phyloP scores from a whole-genome alignment of 2,329 filamentous ascomycete species.

The Mycosphaerelloides madeirae region DNA sequence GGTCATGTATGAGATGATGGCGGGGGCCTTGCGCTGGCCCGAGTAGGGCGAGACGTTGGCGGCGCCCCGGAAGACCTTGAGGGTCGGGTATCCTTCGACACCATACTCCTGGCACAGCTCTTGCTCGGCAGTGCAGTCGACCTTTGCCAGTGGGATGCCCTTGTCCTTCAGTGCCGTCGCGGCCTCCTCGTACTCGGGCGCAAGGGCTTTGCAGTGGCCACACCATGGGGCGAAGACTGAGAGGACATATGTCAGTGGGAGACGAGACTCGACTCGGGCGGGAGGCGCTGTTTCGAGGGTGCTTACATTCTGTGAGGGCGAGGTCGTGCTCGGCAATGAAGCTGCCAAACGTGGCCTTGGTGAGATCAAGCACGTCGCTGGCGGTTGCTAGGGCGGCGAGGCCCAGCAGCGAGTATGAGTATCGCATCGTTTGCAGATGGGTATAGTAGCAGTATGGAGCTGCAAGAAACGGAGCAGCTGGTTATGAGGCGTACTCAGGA shows the following conservation, averaged over 20 bases:
- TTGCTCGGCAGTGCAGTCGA: conserved; percentile 92
- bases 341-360: conserved; percentile 77
- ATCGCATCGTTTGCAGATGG: conserved; percentile 19
- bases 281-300: conserved; percentile 3
- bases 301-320: conserved; percentile 88
- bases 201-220: conserved; percentile 97
- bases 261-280: conserved; percentile 1
- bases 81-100: conserved; percentile 95
- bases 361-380: conserved; percentile 81
- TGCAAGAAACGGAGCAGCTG: too few species aligned
- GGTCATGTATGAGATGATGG: conserved; percentile 83
- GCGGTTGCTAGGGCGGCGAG: conserved; percentile 58
- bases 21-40: conserved; percentile 81
- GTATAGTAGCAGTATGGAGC: too few species aligned
- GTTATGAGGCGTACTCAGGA: too few species aligned
- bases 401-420: conserved; percentile 39
- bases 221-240: conserved; percentile 93
- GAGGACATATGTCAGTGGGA: neutral
- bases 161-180: conserved; percentile 82
- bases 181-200: conserved; percentile 83
- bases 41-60: conserved; percentile 78
- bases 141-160: conserved; percentile 77
- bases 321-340: conserved; percentile 84
- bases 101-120: conserved; percentile 86
- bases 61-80: conserved; percentile 94